A percentile compares a stretch with the other conserved stretches of the same genome.
Evolutionary conservation across 23 red algal genomes (phyloP).

Genomic region (Chondrus crispus): DNA sequence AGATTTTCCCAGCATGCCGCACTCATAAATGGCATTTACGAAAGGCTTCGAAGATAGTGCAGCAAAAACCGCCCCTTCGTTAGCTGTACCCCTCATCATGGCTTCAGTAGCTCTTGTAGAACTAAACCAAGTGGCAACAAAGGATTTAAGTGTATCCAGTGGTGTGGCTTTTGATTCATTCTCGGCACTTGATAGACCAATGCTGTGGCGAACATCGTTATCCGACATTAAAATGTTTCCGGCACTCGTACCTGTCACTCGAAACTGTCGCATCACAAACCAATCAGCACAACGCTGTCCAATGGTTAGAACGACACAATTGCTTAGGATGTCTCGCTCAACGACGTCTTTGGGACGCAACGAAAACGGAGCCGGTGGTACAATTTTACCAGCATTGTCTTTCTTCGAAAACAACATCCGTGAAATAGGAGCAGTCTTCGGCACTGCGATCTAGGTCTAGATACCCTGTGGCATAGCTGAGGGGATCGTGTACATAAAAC

Average conservation of each 20-base stretch:
- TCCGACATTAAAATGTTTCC: background rate
- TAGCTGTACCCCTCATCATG: conserved; percentile 8
- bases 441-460: conserved; percentile 10
- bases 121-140: background rate
- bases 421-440: background rate
- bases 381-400: background rate
- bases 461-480: background rate
- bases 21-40: background rate
- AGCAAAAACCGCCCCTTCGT: conserved; percentile 4
- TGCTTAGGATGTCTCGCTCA: background rate
- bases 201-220: background rate
- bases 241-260: background rate
- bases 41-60: background rate
- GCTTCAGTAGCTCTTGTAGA: background rate
- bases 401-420: background rate
- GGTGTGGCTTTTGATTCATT: background rate
- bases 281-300: conserved; percentile 8
- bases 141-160: background rate
- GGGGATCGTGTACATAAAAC: conserved; percentile 3
- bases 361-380: background rate
- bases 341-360: background rate
- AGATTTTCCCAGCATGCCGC: background rate
- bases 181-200: background rate
- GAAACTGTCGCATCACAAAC: background rate
- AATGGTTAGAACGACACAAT: background rate